Evolutionary conservation across 176 grass and related monocot species (phyloP), one percentile per base, ranked within the genome.

Genomic region (Phoenix roebelenii): DNA sequence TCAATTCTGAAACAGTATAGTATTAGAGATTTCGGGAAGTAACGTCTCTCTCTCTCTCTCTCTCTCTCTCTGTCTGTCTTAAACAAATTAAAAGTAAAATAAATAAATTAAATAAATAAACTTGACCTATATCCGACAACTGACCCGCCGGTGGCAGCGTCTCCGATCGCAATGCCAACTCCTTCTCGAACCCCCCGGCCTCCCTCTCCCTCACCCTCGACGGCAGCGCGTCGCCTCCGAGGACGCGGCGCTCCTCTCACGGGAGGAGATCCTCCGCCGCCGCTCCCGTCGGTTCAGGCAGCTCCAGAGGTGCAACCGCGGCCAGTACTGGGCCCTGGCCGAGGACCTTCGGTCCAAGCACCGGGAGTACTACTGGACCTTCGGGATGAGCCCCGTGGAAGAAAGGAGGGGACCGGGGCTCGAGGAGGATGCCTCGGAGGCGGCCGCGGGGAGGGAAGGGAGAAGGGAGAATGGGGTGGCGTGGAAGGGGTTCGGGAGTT

Each of bases 201-300:
- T 30, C 29, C 29, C 29, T 30, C 4, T 14, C 9, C 35, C 0
- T 44, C 35, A 12, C 10, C 9, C 9, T 44, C 35, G 35, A 44
- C 9, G 35, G 35, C 35, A n/a, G n/a, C n/a, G n/a, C n/a, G n/a
- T n/a, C n/a, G 35, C 35, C 1, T 1, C 35, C 9, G 35, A 44
- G 7, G 57, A 59, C 19, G 25, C 74, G 61, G 50, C 3, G n/a
- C 60, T 55, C 0, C 25, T 54, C 57, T 82, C 87, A 25, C 72
- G 81, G 20, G 92, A 88, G 69, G 92, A 97, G 72, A 81, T 97
- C 15, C 77, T 91, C 12, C 92, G 92, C 16, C 81, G 83, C 19
- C 76, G 87, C 0, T 54, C 58, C 5, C 80, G 82, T 5, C 78
- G 83, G 2, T 39, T 79, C 5, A 64, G 51, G 15, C 78, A 74